Evolutionary conservation across 148 eudicot species (phyloP).

Genomic region (Cornus suecica): DNA sequence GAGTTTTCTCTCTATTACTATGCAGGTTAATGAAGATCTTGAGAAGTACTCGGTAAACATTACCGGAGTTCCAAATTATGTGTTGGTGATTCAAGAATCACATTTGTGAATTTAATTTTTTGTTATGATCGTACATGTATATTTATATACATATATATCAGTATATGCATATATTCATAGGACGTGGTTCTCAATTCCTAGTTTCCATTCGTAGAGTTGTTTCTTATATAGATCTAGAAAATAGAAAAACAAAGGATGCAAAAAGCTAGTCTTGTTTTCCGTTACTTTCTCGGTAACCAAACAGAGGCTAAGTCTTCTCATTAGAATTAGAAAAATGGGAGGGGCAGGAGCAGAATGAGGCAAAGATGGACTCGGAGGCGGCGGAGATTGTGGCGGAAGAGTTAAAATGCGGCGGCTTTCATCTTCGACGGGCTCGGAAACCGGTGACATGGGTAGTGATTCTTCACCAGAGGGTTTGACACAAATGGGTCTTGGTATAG

Average conservation of each 20-base stretch:
- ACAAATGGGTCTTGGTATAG: slow-evolving; percentile 49
- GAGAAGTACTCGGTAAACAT: slow-evolving; percentile 55
- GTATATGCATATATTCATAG: no score
- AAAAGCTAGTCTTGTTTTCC: no score
- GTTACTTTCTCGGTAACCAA: no score
- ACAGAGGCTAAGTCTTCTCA: no score
- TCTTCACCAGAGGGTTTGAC: slow-evolving; percentile 27
- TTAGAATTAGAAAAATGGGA: slow-evolving; percentile 77
- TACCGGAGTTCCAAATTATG: slow-evolving; percentile 64
- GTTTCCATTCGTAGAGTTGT: no score
- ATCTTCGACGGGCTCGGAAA: slow-evolving; percentile 34
- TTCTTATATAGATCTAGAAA: no score
- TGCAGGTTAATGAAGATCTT: slow-evolving; percentile 77
- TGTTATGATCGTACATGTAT: no score
- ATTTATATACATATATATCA: no score
- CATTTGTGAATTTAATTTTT: neutral
- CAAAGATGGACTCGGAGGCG: slow-evolving; percentile 53
- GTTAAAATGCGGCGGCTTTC: slow-evolving; percentile 33
- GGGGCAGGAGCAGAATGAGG: slow-evolving; percentile 47
- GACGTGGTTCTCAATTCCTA: no score
- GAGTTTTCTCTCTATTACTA: no score
- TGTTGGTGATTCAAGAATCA: slow-evolving; percentile 33
- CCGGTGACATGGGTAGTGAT: slow-evolving; percentile 32
- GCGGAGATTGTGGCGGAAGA: slow-evolving; percentile 46
- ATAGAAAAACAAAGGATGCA: no score